phyloP scores from a whole-genome alignment of 1,139 yeast species.

The Pichia kudriavzevii region DNA sequence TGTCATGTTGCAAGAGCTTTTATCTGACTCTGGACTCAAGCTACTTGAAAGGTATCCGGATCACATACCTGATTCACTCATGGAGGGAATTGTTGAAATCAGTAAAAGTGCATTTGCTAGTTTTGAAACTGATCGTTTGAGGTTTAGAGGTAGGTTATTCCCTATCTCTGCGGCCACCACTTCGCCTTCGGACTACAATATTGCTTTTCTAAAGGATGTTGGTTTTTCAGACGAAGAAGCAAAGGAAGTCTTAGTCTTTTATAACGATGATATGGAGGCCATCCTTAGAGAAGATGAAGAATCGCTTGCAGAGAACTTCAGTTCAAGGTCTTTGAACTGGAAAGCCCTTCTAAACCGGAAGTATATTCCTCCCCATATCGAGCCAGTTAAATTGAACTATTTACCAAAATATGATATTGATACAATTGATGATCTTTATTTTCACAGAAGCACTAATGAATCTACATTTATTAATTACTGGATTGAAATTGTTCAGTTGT shows the following conservation, averaged over 20 bases:
- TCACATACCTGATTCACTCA: constrained; percentile 28
- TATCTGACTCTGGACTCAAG: constrained; percentile 25
- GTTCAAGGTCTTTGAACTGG: constrained; percentile 21
- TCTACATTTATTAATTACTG: constrained; percentile 38
- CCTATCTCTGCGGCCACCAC: constrained; percentile 43
- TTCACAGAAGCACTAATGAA: constrained; percentile 30
- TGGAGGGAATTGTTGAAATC: constrained; percentile 35
- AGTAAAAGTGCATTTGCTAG: constrained; percentile 30
- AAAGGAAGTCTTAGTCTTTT: constrained; percentile 30
- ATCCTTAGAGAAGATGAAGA: constrained; percentile 20
- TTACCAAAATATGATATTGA: constrained; percentile 23
- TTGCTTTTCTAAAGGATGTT: constrained; percentile 38
- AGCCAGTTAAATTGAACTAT: constrained; percentile 31
- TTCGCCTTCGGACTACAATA: constrained; percentile 44
- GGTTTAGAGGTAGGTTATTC: constrained; percentile 31
- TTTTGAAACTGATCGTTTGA: constrained; percentile 22
- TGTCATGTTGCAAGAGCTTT: constrained; percentile 30
- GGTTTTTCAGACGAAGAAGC: constrained; percentile 39
- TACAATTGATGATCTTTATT: constrained; percentile 36
- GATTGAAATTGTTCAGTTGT: constrained; percentile 41
- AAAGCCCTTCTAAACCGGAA: constrained; percentile 1
- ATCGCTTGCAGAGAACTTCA: constrained; percentile 23
- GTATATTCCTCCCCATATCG: constrained; percentile 23
- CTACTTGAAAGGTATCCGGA: constrained; percentile 17
- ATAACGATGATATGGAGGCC: constrained; percentile 18